A percentile compares a stretch with the other conserved stretches of the same genome.
These are phyloP conservation scores for Curvularia eragrostidis DNA, from an alignment of 2,329 filamentous ascomycete species.

Conservation along the genomic window DNA sequence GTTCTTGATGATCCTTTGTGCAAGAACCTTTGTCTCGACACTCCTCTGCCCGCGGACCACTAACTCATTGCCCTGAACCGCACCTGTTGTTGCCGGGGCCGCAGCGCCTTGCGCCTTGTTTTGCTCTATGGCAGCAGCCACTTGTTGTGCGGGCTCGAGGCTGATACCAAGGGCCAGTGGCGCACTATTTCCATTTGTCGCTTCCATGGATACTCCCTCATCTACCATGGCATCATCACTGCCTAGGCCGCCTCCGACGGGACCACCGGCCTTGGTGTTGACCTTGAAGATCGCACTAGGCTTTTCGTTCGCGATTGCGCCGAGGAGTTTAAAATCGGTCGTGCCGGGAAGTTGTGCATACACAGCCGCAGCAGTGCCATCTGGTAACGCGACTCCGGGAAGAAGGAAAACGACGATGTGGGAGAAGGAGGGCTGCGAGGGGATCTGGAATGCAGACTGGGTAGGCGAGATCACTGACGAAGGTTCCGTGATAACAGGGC, in stretches of 20 bases:
- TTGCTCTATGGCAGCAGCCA: conserved; percentile 71
- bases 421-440: conserved; percentile 63
- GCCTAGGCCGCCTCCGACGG: conserved; percentile 49
- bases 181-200: conserved; percentile 15
- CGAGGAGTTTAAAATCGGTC: conserved; percentile 79
- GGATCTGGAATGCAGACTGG: conserved; percentile 73
- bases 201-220: conserved; percentile 37
- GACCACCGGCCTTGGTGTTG: conserved; percentile 49
- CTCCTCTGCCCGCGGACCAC: conserved; percentile 49
- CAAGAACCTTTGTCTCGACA: conserved; percentile 76
- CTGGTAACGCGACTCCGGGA: conserved; percentile 75
- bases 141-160: conserved; percentile 76
- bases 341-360: conserved; percentile 76
- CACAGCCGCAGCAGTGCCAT: conserved; percentile 82
- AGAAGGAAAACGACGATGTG: conserved; percentile 91
- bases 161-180: conserved; percentile 77
- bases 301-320: conserved; percentile 87
- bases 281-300: conserved; percentile 92
- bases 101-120: conserved; percentile 56
- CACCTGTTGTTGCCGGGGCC: conserved; percentile 33
- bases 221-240: conserved; percentile 59
- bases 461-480: conserved; percentile 63
- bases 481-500: conserved; percentile 63
- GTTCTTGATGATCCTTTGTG: conserved; percentile 93
- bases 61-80: conserved; percentile 39